These are phyloP conservation scores for Tuber calosporum DNA, from an alignment of 495 filamentous ascomycete species.

Conservation along the genomic window DNA sequence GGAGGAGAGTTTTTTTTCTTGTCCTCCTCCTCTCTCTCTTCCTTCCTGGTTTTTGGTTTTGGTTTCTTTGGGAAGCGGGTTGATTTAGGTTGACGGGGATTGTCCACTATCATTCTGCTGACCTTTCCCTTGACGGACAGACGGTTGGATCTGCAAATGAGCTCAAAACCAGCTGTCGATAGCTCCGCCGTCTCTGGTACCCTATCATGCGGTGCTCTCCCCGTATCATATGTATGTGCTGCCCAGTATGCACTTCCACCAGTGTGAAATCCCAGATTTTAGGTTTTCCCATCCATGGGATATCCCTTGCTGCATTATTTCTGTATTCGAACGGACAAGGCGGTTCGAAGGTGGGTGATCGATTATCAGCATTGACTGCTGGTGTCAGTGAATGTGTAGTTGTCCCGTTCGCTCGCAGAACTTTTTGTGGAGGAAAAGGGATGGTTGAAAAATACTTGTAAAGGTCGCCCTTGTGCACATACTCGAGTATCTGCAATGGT, in stretches of 20 bases:
- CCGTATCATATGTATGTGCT: neutral
- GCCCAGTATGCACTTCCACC: neutral
- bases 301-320: neutral
- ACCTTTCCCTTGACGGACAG: neutral
- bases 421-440: neutral
- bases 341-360: neutral
- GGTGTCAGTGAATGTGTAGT: neutral
- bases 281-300: neutral
- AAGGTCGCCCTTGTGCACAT: too few species aligned
- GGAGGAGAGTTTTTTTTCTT: neutral
- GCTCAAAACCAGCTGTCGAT: neutral
- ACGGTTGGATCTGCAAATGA: neutral
- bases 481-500: neutral
- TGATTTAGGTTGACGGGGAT: neutral
- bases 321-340: neutral
- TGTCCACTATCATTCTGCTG: slow-evolving; percentile 1
- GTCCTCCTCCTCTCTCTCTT: neutral
- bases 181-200: neutral
- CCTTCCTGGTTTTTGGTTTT: neutral
- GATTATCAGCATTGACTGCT: neutral
- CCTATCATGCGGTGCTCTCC: neutral
- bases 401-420: neutral
- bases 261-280: neutral
- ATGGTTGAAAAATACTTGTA: neutral
- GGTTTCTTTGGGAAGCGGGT: neutral